Evolutionary conservation across 108 stramenopile species (phyloP).

Genomic region (Skeletonema tropicum): DNA sequence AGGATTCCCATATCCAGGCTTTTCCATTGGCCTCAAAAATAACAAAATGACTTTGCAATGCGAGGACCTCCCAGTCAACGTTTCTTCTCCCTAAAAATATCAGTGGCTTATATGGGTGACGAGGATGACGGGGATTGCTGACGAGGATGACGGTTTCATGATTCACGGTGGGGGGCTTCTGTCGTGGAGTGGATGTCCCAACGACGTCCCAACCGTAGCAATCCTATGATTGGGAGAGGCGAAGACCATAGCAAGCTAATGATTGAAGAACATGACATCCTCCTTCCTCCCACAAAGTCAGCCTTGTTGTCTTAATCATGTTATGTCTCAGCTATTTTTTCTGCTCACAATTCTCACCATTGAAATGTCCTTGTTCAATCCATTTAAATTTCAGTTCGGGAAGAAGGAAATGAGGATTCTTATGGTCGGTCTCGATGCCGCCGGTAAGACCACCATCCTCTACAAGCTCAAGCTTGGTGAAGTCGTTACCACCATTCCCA

Average conservation of each 20-base stretch:
- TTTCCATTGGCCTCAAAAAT: neutral
- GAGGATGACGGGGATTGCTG: neutral
- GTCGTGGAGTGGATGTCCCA: neutral
- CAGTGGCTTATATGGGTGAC: neutral
- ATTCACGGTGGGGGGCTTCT: neutral
- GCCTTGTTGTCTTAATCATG: neutral
- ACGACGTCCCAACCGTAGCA: neutral
- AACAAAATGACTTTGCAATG: neutral
- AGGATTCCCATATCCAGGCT: neutral
- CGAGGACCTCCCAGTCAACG: neutral
- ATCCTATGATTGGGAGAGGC: neutral
- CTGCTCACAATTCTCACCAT: neutral
- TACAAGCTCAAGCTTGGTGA: conserved; percentile 99
- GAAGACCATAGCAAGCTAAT: neutral
- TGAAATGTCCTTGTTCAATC: neutral
- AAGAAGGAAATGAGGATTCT: conserved; percentile 99
- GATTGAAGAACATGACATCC: neutral
- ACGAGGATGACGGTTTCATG: no score
- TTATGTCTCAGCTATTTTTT: neutral
- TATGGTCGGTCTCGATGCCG: conserved; percentile 99
- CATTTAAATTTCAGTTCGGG: conserved; percentile 72
- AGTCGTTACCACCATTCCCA: conserved; percentile 99
- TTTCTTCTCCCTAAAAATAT: neutral
- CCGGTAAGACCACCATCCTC: conserved; percentile 99
- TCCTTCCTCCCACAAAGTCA: no score